Conservation (phyloP, 2,329 filamentous ascomycete genomes). For the Neophaeococcomyces aloes region DNA sequence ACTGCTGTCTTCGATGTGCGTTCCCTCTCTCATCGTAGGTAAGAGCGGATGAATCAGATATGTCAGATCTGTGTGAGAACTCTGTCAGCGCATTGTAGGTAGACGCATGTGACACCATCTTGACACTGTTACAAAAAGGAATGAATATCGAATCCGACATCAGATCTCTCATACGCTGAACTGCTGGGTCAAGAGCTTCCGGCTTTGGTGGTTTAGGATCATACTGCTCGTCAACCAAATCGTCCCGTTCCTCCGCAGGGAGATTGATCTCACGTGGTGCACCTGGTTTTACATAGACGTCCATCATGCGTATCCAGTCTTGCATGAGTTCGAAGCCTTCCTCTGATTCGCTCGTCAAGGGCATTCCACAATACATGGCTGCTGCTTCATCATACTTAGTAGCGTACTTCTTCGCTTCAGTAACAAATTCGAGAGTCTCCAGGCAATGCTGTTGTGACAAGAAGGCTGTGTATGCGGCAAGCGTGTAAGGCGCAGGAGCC, state of each 20-base stretch:
- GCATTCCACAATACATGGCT: conserved; percentile 36
- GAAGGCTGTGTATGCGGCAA: conserved; percentile 91
- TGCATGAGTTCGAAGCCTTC: conserved; percentile 61
- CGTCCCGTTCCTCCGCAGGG: conserved; percentile 72
- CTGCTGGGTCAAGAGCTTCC: conserved; percentile 66
- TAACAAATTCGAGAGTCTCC: conserved; percentile 91
- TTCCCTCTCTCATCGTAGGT: conserved; percentile 20
- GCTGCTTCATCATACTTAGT: conserved; percentile 53
- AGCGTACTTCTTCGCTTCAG: conserved; percentile 81
- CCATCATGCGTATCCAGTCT: conserved; percentile 78
- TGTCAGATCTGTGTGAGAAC: conserved; percentile 32
- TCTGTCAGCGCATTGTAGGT: conserved; percentile 30
- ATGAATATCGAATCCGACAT: conserved; percentile 96
- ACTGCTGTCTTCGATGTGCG: conserved; percentile 12
- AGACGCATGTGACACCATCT: conserved; percentile 38
- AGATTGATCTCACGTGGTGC: conserved; percentile 84
- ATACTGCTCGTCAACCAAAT: conserved; percentile 55
- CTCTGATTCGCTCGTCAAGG: conserved; percentile 42
- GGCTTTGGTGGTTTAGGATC: conserved; percentile 58
- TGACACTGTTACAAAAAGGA: conserved; percentile 69
- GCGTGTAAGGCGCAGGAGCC: conserved; percentile 77
- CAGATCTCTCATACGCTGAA: conserved; percentile 81
- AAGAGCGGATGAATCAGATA: conserved; percentile 23
- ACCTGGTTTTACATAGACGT: conserved; percentile 80
- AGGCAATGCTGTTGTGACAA: conserved; percentile 94